Base-by-base conservation (phyloP, 2,329 filamentous ascomycete species). In the Sarocladiaceae sp. region DNA sequence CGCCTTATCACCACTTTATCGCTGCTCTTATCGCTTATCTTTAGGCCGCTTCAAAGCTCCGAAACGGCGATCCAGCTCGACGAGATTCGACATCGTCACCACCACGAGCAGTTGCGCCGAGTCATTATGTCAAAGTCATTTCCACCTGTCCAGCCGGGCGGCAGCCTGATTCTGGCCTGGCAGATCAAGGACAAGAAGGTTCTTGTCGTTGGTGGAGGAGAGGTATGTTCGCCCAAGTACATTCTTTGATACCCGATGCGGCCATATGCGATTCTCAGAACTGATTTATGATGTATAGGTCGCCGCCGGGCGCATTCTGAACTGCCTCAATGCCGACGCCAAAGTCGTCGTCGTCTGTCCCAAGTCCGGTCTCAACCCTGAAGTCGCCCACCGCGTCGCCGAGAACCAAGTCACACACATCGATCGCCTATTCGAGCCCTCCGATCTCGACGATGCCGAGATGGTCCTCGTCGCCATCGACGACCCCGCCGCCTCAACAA, bases 381-480 rank as follows among this genome's bases (percentile, higher is more conserved):
- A 99, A 72, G 93, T 97, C 37, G 84, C 87, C 50, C 84, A 88
- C 69, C 89, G 94, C 55, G 78, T 97, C 52, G 76, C 83, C 52
- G 77, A 87, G 59, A 78, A 82, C 40, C 87, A 95, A 65, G 84
- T 97, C 54, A 79, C 81, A 31, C 88, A 96, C 69, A 66, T 92
- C 64, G 86, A 96, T 69, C 88, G 91, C 56, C 78, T 85, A 55
- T 99, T 97, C 71, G 81, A 90, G 61, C 87, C 92, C 1, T 76
- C 82, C n/a, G 93, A 99, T 64, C 83, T 99, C 52, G 87, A 96
- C 60, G 78, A 78, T 46, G 79, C 75, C 48, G 86, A 89, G 63
- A 95, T 99, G 88, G 92, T 97, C 12, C 78, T 99, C 50, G 90
- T 90, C 2, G 94, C 94, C 52, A 83, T 99, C 59, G 94, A 99